Conservation (phyloP, 495 filamentous ascomycete species). For the Talaromyces thailandensis region DNA sequence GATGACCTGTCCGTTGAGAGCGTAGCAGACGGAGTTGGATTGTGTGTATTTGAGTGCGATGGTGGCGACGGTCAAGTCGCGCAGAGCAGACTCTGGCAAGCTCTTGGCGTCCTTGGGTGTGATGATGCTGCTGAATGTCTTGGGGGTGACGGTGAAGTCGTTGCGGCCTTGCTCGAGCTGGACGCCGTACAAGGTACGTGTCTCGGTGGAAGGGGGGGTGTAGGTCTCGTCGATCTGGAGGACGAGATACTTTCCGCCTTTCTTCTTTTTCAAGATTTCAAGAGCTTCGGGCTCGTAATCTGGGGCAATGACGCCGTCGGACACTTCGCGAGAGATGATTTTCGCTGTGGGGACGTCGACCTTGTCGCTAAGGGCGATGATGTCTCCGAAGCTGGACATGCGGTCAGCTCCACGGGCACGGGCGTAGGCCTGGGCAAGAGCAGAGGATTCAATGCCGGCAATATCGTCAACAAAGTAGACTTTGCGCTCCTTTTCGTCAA, state of each 20-base stretch:
- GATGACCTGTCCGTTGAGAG: constrained; percentile 86
- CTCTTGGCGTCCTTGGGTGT: constrained; percentile 65
- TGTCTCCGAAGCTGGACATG: constrained; percentile 95
- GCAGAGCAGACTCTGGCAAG: constrained; percentile 71
- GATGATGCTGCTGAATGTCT: constrained; percentile 76
- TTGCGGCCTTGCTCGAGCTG: constrained; percentile 84
- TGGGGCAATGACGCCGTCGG: constrained; percentile 90
- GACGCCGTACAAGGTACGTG: constrained; percentile 79
- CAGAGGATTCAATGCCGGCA: constrained; percentile 71
- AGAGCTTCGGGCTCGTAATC: constrained; percentile 76
- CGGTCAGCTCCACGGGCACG: constrained; percentile 90
- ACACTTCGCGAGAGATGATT: constrained; percentile 96
- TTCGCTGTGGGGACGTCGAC: constrained; percentile 88
- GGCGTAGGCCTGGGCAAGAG: constrained; percentile 87
- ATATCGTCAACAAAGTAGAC: constrained; percentile 99
- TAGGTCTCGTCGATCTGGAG: constrained; percentile 90
- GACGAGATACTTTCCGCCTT: constrained; percentile 92
- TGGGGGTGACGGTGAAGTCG: constrained; percentile 74
- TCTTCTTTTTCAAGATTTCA: constrained; percentile 93
- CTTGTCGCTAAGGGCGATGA: constrained; percentile 84
- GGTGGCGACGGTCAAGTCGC: constrained; percentile 90
- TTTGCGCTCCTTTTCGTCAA: constrained; percentile 81
- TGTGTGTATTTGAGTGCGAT: constrained; percentile 98
- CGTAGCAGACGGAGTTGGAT: constrained; percentile 97
- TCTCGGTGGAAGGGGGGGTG: constrained; percentile 65